Percentiles rank a stretch among this genome's conserved stretches.
phyloP scores from a whole-genome alignment of 345 rosid species.

The Hibiscus syriacus region DNA sequence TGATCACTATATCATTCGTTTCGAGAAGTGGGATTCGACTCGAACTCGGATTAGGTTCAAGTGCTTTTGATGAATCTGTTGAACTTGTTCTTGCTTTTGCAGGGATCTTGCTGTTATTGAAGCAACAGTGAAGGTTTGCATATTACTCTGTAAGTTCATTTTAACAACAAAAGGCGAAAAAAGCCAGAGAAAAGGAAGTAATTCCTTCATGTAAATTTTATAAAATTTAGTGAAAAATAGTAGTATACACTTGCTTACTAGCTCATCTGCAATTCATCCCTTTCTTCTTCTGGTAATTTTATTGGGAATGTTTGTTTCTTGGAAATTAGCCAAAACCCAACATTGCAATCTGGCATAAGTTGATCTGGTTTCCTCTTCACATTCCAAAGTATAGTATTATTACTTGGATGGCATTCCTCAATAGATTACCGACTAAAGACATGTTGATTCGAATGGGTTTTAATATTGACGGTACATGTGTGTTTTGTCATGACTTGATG shows the following conservation, averaged over 20 bases:
- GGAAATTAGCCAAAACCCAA: not conserved
- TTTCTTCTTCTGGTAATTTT: not conserved
- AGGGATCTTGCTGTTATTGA: slow-evolving; percentile 11
- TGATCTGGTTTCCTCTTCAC: too few species aligned
- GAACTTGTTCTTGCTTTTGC: not conserved
- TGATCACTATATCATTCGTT: not conserved
- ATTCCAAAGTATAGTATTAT: too few species aligned
- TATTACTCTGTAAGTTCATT: too few species aligned
- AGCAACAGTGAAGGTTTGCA: not conserved
- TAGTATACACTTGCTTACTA: not conserved
- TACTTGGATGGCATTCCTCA: too few species aligned
- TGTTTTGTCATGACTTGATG: too few species aligned
- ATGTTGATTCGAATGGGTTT: too few species aligned
- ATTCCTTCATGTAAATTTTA: not conserved
- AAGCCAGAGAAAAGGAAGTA: too few species aligned
- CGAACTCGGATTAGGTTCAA: not conserved
- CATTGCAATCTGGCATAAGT: too few species aligned
- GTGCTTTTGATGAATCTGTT: not conserved
- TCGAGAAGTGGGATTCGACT: not conserved
- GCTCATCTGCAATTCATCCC: not conserved
- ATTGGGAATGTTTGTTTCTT: not conserved
- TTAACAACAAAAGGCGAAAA: too few species aligned
- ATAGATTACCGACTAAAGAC: too few species aligned
- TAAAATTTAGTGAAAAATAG: too few species aligned
- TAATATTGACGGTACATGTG: too few species aligned